Percentiles rank a stretch among this genome's conserved stretches.
These are phyloP conservation scores for Panicum hallii DNA, from an alignment of 202 grass and related monocot genomes.

Conservation along the genomic window DNA sequence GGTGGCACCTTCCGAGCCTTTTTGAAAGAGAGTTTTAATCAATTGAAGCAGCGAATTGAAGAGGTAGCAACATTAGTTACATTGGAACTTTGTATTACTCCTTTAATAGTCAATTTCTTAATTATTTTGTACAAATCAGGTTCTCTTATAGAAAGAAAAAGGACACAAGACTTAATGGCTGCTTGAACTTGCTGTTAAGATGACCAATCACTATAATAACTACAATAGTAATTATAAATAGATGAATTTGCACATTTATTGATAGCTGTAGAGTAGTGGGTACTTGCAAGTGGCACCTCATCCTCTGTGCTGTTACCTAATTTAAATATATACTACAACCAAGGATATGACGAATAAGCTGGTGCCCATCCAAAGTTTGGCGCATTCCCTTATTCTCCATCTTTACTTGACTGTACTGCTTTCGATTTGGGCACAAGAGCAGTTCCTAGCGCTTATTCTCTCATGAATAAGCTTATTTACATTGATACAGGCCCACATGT, in stretches of 20 bases:
- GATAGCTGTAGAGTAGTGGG: not conserved
- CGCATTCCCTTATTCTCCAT: not conserved
- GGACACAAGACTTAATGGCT: not conserved
- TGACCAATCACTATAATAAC: not conserved
- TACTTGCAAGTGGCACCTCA: not conserved
- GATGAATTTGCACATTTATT: not conserved
- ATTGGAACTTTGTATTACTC: constrained; percentile 20
- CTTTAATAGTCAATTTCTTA: constrained; percentile 12
- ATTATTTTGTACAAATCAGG: constrained; percentile 6
- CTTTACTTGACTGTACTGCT: not conserved
- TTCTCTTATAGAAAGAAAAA: constrained; percentile 19
- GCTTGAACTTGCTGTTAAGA: constrained; percentile 5
- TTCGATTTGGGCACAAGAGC: not conserved
- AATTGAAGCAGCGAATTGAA: constrained; percentile 82
- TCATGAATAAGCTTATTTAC: constrained; percentile 5
- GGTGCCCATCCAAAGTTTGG: not conserved
- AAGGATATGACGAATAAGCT: constrained; percentile 3
- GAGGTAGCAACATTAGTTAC: constrained; percentile 56
- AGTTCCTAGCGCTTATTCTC: not conserved
- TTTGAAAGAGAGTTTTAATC: constrained; percentile 75
- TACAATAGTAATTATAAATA: not conserved
- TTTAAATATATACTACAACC: not conserved
- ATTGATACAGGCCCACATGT: not conserved
- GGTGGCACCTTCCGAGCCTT: constrained; percentile 91
- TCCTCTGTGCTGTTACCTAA: not conserved